Evolutionary conservation across 257 asterid genomes (phyloP).

Genomic region (Handroanthus guayacan): DNA sequence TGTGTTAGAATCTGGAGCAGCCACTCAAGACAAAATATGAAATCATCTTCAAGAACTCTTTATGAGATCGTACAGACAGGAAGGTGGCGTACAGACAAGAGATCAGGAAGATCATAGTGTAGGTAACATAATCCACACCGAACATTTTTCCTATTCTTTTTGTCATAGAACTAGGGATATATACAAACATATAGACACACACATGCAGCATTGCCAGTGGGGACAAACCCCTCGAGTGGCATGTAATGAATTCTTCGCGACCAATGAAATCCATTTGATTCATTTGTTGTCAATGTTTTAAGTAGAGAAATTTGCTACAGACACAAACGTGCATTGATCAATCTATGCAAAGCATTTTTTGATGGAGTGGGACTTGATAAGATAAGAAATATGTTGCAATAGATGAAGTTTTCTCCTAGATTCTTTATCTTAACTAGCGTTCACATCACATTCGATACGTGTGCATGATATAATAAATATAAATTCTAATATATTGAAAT

Average conservation of each 20-base stretch:
- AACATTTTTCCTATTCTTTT: neutral
- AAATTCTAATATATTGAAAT: no score
- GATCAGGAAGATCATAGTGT: neutral
- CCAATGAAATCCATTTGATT: neutral
- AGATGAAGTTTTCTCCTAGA: no score
- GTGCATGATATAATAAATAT: no score
- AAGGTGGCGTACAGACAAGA: neutral
- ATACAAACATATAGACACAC: no score
- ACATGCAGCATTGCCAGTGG: conserved; percentile 32
- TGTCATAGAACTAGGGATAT: conserved; percentile 26
- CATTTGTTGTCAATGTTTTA: neutral
- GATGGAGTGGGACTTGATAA: no score
- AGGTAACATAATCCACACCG: conserved; percentile 6
- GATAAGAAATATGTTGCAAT: no score
- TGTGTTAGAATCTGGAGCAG: conserved; percentile 47
- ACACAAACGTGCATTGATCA: no score
- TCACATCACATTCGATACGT: no score
- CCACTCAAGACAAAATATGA: neutral
- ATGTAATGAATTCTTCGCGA: conserved; percentile 9
- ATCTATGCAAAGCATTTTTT: no score
- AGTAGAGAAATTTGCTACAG: no score
- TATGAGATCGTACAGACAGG: conserved; percentile 23
- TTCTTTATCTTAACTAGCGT: no score
- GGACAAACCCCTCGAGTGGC: conserved; percentile 40
- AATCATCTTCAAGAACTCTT: neutral